These are phyloP conservation scores for Panaeolus papilionaceus DNA, from an alignment of 768 basidiomycete genomes.

Conservation along the genomic window DNA sequence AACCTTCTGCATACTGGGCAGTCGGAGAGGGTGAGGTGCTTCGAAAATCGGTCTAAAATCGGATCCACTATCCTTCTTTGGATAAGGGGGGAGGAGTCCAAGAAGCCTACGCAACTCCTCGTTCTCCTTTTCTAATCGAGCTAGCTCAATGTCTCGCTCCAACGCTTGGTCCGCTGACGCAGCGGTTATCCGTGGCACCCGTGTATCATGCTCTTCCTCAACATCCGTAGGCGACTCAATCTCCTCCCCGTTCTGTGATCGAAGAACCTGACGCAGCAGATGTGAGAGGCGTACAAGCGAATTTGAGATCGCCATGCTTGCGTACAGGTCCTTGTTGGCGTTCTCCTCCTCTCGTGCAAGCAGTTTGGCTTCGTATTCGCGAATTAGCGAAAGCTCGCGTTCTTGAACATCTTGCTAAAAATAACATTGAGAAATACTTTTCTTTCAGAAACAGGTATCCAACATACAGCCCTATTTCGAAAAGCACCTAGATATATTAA, in stretches of 20 bases:
- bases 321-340: slow-evolving; percentile 59
- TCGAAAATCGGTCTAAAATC: slow-evolving; percentile 31
- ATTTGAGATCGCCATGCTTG: slow-evolving; percentile 69
- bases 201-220: slow-evolving; percentile 38
- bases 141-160: slow-evolving; percentile 91
- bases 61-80: slow-evolving; percentile 31
- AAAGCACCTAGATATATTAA: slow-evolving; percentile 55
- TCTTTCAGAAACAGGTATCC: slow-evolving; percentile 1
- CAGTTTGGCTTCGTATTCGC: slow-evolving; percentile 91
- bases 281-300: slow-evolving; percentile 75
- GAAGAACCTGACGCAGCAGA: slow-evolving; percentile 72
- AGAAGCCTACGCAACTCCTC: slow-evolving; percentile 75
- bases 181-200: slow-evolving; percentile 44
- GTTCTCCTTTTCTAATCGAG: slow-evolving; percentile 87
- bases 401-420: slow-evolving; percentile 89
- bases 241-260: slow-evolving; percentile 73
- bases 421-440: slow-evolving; percentile 17
- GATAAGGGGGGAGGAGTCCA: slow-evolving; percentile 47
- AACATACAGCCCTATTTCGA: slow-evolving; percentile 86
- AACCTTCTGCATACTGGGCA: slow-evolving; percentile 33
- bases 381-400: slow-evolving; percentile 86
- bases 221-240: slow-evolving; percentile 35
- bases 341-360: slow-evolving; percentile 75
- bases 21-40: slow-evolving; percentile 31
- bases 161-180: slow-evolving; percentile 74